Conservation (phyloP, 352 stramenopile species). For the Globisporangium spiculum region DNA sequence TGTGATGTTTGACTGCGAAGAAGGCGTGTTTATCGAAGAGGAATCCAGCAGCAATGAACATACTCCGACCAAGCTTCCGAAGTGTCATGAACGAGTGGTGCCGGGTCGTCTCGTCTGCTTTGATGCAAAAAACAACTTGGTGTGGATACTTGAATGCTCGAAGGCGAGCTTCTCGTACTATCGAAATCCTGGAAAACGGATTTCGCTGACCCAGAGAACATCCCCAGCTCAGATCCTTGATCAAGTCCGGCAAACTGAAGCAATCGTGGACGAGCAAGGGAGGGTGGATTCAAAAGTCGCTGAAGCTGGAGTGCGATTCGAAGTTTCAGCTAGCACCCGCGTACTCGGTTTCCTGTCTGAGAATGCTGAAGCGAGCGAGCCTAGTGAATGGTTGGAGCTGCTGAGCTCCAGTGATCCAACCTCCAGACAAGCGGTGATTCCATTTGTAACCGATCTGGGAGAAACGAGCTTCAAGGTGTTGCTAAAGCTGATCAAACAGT, state of each 20-base stretch:
- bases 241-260: neutral
- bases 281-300: neutral
- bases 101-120: slow-evolving; percentile 40
- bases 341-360: slow-evolving; percentile 41
- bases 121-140: slow-evolving; percentile 44
- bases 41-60: neutral
- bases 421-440: slow-evolving; percentile 12
- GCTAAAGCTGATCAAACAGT: slow-evolving; percentile 29
- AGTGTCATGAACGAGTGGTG: slow-evolving; percentile 28
- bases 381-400: slow-evolving; percentile 11
- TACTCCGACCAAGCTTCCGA: neutral
- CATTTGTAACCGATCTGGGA: slow-evolving; percentile 46
- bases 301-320: neutral
- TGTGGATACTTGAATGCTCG: slow-evolving; percentile 35
- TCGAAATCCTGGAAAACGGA: slow-evolving; percentile 40
- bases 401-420: neutral
- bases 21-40: slow-evolving; percentile 7
- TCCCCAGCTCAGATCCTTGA: slow-evolving; percentile 9
- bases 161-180: slow-evolving; percentile 34
- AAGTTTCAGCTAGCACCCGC: slow-evolving; percentile 20
- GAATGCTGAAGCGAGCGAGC: slow-evolving; percentile 32
- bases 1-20: slow-evolving; percentile 53
- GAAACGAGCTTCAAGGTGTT: slow-evolving; percentile 32
- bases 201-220: slow-evolving; percentile 35
- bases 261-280: neutral